Evolutionary conservation across 2,329 filamentous ascomycete genomes (phyloP).

Genomic region (Fusarium longipes): DNA sequence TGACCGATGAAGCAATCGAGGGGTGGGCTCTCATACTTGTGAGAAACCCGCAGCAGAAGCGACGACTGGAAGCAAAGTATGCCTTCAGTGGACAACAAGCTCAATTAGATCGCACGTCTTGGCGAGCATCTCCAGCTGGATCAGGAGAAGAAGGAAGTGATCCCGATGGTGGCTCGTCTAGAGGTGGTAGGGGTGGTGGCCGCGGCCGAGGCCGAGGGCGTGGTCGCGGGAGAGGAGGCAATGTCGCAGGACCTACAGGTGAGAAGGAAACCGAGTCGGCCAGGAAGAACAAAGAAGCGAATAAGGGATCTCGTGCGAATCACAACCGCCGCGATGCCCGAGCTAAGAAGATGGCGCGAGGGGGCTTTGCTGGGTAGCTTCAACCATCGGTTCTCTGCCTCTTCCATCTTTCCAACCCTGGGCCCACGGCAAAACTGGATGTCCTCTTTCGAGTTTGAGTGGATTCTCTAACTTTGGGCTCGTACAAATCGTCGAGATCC

Average conservation of each 20-base stretch:
- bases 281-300: constrained; percentile 81
- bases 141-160: constrained; percentile 69
- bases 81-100: constrained; percentile 74
- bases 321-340: constrained; percentile 83
- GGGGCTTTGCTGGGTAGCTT: constrained; percentile 53
- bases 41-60: constrained; percentile 75
- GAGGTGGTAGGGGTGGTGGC: constrained; percentile 61
- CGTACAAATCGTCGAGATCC: constrained; percentile 51
- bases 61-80: constrained; percentile 77
- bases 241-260: constrained; percentile 71
- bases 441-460: constrained; percentile 38
- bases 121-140: constrained; percentile 64
- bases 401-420: constrained; percentile 29
- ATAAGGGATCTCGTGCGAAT: constrained; percentile 84
- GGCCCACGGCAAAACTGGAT: neutral
- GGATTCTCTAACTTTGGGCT: constrained; percentile 1
- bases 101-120: constrained; percentile 73
- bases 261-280: constrained; percentile 79
- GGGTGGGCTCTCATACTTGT: constrained; percentile 91
- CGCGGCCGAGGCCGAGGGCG: constrained; percentile 62
- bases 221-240: constrained; percentile 65
- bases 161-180: constrained; percentile 55
- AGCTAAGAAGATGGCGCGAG: constrained; percentile 72
- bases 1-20: constrained; percentile 94
- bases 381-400: constrained; percentile 32